Conservation (phyloP, 2,329 filamentous ascomycete species). For the Coniochaeta sp. region DNA sequence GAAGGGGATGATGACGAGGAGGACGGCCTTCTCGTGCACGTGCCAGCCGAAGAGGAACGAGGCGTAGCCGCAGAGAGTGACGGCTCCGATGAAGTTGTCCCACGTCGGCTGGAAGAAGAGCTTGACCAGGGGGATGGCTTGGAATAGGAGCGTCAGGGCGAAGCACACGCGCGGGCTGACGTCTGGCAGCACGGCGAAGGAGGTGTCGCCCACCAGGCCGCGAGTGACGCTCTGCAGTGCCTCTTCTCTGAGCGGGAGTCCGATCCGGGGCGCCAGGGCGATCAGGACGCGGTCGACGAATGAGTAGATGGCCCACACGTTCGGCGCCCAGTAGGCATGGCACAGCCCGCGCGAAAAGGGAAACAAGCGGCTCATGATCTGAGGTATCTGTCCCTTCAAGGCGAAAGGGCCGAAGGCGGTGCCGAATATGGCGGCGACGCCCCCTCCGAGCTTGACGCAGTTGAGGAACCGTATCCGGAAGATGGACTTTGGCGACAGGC, state of each 20-base stretch:
- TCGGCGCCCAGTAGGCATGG: constrained; percentile 98
- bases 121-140: constrained; percentile 71
- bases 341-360: constrained; percentile 91
- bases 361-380: constrained; percentile 78
- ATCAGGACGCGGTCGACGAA: constrained; percentile 82
- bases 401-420: constrained; percentile 88
- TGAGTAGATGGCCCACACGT: constrained; percentile 95
- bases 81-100: constrained; percentile 81
- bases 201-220: constrained; percentile 85
- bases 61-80: constrained; percentile 90
- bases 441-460: constrained; percentile 71
- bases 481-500: constrained; percentile 68
- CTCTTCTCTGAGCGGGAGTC: constrained; percentile 62
- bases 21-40: constrained; percentile 94
- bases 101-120: constrained; percentile 75
- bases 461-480: constrained; percentile 73
- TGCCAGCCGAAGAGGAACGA: constrained; percentile 99
- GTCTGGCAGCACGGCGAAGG: constrained; percentile 88
- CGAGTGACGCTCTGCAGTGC: constrained; percentile 86
- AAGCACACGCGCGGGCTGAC: constrained; percentile 78
- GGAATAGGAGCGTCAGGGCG: constrained; percentile 72
- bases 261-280: constrained; percentile 72
- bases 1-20: constrained; percentile 92
- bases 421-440: constrained; percentile 64
- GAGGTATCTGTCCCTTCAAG: constrained; percentile 71